Percentiles rank a stretch among this genome's conserved stretches.
phyloP scores from a whole-genome alignment of 768 basidiomycete genomes.

The Brasilioporus rufonigricans region DNA sequence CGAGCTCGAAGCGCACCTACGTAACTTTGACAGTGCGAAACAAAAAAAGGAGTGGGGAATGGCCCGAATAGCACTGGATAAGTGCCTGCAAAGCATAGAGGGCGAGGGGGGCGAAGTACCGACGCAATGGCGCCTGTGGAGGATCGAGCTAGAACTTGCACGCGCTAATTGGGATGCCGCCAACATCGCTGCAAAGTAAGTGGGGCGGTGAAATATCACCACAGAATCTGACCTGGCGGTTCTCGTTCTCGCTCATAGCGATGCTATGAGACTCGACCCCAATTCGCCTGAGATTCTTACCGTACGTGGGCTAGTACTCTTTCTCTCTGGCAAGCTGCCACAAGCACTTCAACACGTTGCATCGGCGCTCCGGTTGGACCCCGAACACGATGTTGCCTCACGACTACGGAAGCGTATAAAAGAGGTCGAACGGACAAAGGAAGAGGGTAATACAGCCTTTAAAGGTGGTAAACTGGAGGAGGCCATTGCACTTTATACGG shows the following conservation, averaged over 20 bases:
- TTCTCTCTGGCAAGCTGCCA: constrained; percentile 67
- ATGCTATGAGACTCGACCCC: constrained; percentile 67
- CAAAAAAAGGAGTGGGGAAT: constrained; percentile 69
- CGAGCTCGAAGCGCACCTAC: constrained; percentile 62
- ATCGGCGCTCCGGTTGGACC: constrained; percentile 75
- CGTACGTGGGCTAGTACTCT: constrained; percentile 76
- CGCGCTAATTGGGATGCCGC: constrained; percentile 75
- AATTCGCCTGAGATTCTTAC: constrained; percentile 80
- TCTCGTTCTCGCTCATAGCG: constrained; percentile 39
- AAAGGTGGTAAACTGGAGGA: constrained; percentile 57
- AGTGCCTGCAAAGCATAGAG: constrained; percentile 69
- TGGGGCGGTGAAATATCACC: constrained; percentile 10
- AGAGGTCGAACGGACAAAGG: constrained; percentile 79
- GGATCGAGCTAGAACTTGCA: constrained; percentile 73
- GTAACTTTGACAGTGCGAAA: constrained; percentile 57
- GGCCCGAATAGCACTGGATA: constrained; percentile 77
- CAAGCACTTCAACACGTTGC: constrained; percentile 69
- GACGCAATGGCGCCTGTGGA: constrained; percentile 77
- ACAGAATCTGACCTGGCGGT: constrained; percentile 3
- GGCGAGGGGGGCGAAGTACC: constrained; percentile 76
- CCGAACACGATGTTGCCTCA: constrained; percentile 68
- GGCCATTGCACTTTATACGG: constrained; percentile 67
- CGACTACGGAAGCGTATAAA: constrained; percentile 75
- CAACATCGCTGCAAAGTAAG: constrained; percentile 69
- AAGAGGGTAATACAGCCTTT: constrained; percentile 80